Evolutionary conservation across 352 stramenopile genomes (phyloP), one percentile per base, ranked within the genome.

Genomic region (Globisporangium echinulatum): DNA sequence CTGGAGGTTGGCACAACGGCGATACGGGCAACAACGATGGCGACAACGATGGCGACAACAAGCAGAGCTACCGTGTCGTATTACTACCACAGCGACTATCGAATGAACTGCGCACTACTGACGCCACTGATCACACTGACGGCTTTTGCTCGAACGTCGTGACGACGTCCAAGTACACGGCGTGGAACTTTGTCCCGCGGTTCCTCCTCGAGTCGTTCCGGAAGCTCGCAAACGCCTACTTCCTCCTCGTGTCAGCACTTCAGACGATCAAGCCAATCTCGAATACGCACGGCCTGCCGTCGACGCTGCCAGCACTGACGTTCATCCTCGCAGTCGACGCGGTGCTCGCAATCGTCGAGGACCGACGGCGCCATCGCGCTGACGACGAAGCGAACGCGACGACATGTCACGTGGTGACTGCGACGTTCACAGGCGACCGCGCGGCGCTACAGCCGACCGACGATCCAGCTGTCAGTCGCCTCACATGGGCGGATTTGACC

Each of bases 141-240:
- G 15, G 40, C 7, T 90, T 88, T 61, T 87, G 76, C 66, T 80
- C 78, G 15, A 97, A 97, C 59, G 72, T 92, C 39, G 84, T 97
- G 14, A 90, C 90, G 58, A 97, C 91, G 51, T 94, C 87, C 68
- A 97, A 96, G 74, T 97, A 96, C 75, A 94, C 88, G 61, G 65
- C 68, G 15, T 94, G 76, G 69, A 95, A 84, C 63, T 97, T 97
- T 59, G 48, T 97, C 39, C 90, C 90, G 49, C 74, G 86, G 5
- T 97, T 97, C 49, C 75, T 97, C 52, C 68, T 90, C 63, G 88
- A 97, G 62, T 83, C 70, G 8, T 94, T 94, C 67, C 67, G 70
- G 17, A 92, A 88, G 59, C 70, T 97, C 51, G 92, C 92, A 49
- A 98, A 98, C 62, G 80, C 90, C 19, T 98, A 98, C 65, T 98